These are phyloP conservation scores for Sisymbrium altissimum DNA, from an alignment of 345 rosid species.

Conservation along the genomic window DNA sequence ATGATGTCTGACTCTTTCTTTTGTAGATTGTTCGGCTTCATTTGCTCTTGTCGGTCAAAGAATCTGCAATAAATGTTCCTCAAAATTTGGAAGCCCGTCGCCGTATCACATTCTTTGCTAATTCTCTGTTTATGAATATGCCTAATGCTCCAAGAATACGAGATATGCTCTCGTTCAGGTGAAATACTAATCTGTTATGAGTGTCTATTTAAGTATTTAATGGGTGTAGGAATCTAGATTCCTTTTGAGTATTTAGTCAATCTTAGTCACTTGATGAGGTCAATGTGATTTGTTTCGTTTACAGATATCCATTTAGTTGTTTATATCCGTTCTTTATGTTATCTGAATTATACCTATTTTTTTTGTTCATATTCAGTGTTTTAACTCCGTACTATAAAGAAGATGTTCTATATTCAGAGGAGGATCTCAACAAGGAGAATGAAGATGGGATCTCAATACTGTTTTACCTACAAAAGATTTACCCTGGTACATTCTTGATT, in stretches of 20 bases:
- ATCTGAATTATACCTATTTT: slow-evolving; percentile 6
- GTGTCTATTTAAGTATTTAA: background rate
- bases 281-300: background rate
- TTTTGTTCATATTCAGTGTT: slow-evolving; percentile 54
- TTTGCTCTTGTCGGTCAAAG: slow-evolving; percentile 89
- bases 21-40: slow-evolving; percentile 67
- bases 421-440: slow-evolving; percentile 74
- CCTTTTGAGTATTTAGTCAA: background rate
- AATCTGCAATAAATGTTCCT: slow-evolving; percentile 96
- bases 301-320: background rate
- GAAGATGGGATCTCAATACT: slow-evolving; percentile 84
- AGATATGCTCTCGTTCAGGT: slow-evolving; percentile 94
- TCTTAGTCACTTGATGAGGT: background rate
- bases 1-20: slow-evolving; percentile 6
- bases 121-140: slow-evolving; percentile 92
- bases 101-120: slow-evolving; percentile 95
- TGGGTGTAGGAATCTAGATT: background rate
- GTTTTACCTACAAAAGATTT: slow-evolving; percentile 86
- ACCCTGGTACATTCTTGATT: slow-evolving; percentile 63
- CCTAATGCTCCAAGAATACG: slow-evolving; percentile 85
- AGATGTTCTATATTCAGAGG: slow-evolving; percentile 81
- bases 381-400: slow-evolving; percentile 90
- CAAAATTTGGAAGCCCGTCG: slow-evolving; percentile 96
- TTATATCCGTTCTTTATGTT: background rate
- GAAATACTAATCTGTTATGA: slow-evolving; percentile 6